Conservation (phyloP, 1,284 basidiomycete species). For the Rhodotorula glutinis region DNA sequence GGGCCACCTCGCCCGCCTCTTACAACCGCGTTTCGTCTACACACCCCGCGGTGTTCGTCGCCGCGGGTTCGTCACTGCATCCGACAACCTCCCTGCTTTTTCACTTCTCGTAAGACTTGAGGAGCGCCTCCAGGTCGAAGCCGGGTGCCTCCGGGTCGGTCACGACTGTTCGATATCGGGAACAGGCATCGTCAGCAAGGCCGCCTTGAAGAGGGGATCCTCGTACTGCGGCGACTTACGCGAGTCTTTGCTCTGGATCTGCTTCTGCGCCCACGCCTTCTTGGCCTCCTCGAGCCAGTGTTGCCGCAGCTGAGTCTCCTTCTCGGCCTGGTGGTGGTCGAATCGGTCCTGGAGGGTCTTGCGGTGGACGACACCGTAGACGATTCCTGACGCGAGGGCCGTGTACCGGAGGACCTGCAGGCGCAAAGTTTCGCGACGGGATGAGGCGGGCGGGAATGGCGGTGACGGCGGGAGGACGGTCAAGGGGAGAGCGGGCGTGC, state of each 20-base stretch:
- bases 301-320: conserved; percentile 68
- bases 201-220: no score
- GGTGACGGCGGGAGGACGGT: no score
- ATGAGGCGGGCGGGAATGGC: not conserved
- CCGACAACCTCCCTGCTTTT: not conserved
- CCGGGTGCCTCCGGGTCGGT: conserved; percentile 90
- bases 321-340: conserved; percentile 66
- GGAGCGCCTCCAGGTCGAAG: conserved; percentile 93
- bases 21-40: not conserved
- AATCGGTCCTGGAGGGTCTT: conserved; percentile 80
- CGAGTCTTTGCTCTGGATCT: conserved; percentile 25
- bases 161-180: conserved; percentile 60
- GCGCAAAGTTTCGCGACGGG: no score
- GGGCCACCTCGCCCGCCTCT: not conserved
- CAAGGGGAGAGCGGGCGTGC: not conserved
- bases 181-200: not conserved
- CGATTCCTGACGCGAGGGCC: conserved; percentile 79
- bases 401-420: conserved; percentile 90
- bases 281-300: conserved; percentile 80
- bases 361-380: conserved; percentile 90
- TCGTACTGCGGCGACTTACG: no score
- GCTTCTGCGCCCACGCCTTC: conserved; percentile 73
- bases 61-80: no score
- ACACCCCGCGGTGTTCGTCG: not conserved
- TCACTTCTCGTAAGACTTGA: conserved; percentile 51